Evolutionary conservation across 1,139 yeast genomes (phyloP), one percentile per base, ranked within the genome.

Genomic region (Oligophagozyma castellii): DNA sequence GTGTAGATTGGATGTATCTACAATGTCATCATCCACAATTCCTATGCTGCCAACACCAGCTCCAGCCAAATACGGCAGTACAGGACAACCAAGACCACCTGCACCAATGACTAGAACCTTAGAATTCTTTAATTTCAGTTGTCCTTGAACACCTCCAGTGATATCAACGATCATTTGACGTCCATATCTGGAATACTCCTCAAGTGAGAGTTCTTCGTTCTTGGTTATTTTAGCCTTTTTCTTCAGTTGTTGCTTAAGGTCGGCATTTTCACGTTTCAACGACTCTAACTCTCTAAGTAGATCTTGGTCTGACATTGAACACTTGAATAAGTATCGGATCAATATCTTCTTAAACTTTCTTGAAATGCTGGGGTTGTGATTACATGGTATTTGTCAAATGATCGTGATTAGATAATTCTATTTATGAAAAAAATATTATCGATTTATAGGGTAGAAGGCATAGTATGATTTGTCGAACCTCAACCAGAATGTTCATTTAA

Each of bases 31-130:
- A 54, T 92, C 99, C 1, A 84, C 75, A 12, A 92, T 78, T 4
- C 95, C 95, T 16, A 89, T 62, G 2, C 58, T 54, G 1, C 96
- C 96, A 3, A 89, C 59, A 2, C 99, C 98, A 0, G 94, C 79
- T 0, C 93, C 95, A 0, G 77, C 73, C 3, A 92, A 57, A 47
- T 92, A 92, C 22, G 80, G 65, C 28, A 89, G 55, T 0, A 93
- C 93, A 1, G 98, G 96, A 40, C 93, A 78, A 0, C 98, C 98
- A 7, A 92, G 62, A 0, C 99, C 99, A 8, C 98, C 99, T 0
- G 95, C 95, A 1, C 99, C 99, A 5, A 92, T 65, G 0, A 92
- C 89, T 19, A 89, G 55, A 0, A 84, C 67, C 27, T 60, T 67
- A 2, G 89, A 38, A 0, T 51, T 40, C 41, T 73, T 74, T 28